A percentile compares a stretch with the other conserved stretches of the same genome.
phyloP scores from a whole-genome alignment of 169 alveolate genomes.

The Eimeria sp. region DNA sequence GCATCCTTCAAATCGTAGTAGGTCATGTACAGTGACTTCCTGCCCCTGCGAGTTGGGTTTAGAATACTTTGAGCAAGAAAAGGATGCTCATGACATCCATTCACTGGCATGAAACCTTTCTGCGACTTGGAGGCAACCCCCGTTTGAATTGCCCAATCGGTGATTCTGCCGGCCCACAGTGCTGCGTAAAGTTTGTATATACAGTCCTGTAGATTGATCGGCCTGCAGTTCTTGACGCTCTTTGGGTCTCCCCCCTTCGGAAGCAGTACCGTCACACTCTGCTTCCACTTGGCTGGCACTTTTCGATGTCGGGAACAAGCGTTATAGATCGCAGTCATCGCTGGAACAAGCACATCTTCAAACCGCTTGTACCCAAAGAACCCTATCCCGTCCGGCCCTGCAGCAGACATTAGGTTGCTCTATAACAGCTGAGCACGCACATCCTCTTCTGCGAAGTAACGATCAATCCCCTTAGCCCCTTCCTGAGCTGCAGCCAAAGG shows the following conservation, averaged over 20 bases:
- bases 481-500: neutral
- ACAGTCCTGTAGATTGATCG: conserved; percentile 13
- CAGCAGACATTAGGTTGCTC: neutral
- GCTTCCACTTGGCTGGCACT: neutral
- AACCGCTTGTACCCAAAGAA: conserved; percentile 27
- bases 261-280: neutral
- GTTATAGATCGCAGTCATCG: conserved; percentile 1
- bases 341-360: conserved; percentile 27
- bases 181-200: conserved; percentile 34
- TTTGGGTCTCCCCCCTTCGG: neutral
- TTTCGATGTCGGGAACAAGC: neutral
- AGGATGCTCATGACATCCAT: conserved; percentile 1
- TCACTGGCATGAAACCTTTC: conserved; percentile 9
- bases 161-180: conserved; percentile 3
- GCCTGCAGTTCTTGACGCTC: neutral
- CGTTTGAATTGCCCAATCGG: neutral
- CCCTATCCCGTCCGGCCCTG: conserved; percentile 22
- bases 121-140: conserved; percentile 22
- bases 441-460: neutral
- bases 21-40: neutral
- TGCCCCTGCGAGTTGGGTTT: neutral
- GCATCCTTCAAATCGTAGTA: neutral
- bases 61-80: neutral
- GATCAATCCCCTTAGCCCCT: neutral
- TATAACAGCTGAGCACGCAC: conserved; percentile 6